These are phyloP conservation scores for Calocybe cyanea DNA, from an alignment of 768 basidiomycete genomes.

Conservation along the genomic window DNA sequence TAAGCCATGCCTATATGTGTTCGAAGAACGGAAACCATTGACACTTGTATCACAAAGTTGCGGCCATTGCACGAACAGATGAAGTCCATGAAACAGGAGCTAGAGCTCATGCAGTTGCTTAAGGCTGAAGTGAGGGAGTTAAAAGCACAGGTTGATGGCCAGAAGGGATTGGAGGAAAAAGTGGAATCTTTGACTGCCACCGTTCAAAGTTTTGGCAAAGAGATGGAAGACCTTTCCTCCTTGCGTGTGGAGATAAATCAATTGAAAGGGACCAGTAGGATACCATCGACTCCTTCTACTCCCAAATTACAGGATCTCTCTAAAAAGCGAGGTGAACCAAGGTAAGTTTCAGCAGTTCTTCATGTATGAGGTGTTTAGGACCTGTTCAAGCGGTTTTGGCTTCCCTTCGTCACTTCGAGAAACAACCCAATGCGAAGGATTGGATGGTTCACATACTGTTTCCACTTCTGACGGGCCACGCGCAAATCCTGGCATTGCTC, in stretches of 20 bases:
- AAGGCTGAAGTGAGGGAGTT: constrained; percentile 31
- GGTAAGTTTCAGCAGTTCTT: constrained; percentile 1
- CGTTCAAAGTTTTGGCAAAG: constrained; percentile 25
- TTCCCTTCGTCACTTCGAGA: constrained; percentile 6
- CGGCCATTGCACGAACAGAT: constrained; percentile 51
- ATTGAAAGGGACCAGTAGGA: constrained; percentile 12
- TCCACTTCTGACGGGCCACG: neutral
- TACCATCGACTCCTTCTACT: constrained; percentile 9
- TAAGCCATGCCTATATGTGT: constrained; percentile 18
- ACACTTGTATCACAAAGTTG: constrained; percentile 29
- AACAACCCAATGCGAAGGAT: neutral
- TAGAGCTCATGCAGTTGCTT: constrained; percentile 32
- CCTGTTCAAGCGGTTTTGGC: constrained; percentile 19
- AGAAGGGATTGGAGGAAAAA: constrained; percentile 29
- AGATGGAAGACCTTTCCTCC: constrained; percentile 17
- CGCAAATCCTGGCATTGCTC: constrained; percentile 38
- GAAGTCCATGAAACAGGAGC: constrained; percentile 41
- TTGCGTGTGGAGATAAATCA: constrained; percentile 22
- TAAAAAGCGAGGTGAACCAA: constrained; percentile 1
- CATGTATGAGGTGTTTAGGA: neutral
- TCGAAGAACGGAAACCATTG: too few species aligned
- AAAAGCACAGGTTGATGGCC: constrained; percentile 29
- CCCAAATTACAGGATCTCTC: constrained; percentile 7
- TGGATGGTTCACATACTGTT: neutral
- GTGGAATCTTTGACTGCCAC: constrained; percentile 31